These are phyloP conservation scores for Phaeosphaeriaceae sp. DNA, from an alignment of 2,329 filamentous ascomycete genomes.

Conservation along the genomic window DNA sequence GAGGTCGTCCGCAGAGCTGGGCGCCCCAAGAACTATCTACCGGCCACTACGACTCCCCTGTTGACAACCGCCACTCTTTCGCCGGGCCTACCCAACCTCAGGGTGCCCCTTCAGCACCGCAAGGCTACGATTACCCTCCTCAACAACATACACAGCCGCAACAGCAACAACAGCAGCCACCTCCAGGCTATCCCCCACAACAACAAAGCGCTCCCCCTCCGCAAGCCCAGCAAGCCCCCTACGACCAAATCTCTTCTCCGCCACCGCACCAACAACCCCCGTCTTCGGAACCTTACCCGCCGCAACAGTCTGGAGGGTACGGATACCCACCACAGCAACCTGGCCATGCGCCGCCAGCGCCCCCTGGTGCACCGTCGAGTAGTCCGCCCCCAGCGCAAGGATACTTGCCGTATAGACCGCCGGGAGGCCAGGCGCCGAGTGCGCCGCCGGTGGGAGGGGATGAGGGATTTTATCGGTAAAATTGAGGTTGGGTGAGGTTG, in stretches of 20 bases:
- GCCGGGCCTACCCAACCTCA: slow-evolving; percentile 29
- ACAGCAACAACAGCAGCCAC: slow-evolving; percentile 9
- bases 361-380: slow-evolving; percentile 32
- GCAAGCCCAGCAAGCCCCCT: slow-evolving; percentile 29
- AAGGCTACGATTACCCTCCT: slow-evolving; percentile 36
- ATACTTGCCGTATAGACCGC: slow-evolving; percentile 46
- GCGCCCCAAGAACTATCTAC: slow-evolving; percentile 57
- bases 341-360: slow-evolving; percentile 40
- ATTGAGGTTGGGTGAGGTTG: slow-evolving; percentile 1
- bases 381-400: slow-evolving; percentile 28
- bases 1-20: slow-evolving; percentile 45
- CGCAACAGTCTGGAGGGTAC: slow-evolving; percentile 33
- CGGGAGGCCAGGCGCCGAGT: slow-evolving; percentile 32
- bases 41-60: slow-evolving; percentile 55
- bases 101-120: slow-evolving; percentile 34
- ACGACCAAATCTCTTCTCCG: slow-evolving; percentile 37
- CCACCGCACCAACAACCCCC: slow-evolving; percentile 35
- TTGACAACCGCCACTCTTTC: slow-evolving; percentile 54
- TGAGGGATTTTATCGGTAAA: slow-evolving; percentile 40
- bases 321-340: slow-evolving; percentile 44
- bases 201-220: slow-evolving; percentile 19
- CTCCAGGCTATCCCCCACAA: slow-evolving; percentile 35
- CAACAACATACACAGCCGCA: not conserved
- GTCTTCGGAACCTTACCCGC: slow-evolving; percentile 37
- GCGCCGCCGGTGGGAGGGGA: slow-evolving; percentile 41